Base-by-base conservation (phyloP, 2,329 filamentous ascomycete genomes). In the Trichoderma koningii region DNA sequence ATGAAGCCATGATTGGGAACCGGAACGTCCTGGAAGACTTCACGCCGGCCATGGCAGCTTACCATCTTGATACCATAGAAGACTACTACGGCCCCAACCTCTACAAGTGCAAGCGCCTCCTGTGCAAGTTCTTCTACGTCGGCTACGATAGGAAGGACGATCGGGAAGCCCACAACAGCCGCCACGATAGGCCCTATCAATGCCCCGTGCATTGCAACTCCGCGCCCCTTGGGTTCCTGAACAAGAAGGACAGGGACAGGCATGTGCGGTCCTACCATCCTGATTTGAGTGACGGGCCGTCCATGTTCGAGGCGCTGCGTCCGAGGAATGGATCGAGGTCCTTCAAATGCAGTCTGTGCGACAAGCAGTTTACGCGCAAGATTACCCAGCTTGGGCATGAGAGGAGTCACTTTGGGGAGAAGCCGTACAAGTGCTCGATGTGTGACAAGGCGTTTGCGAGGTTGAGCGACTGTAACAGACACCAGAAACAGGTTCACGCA, bases 351-450 rank as follows among this genome's bases (percentile, higher is more conserved):
- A 61, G 34, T 14, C 5, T 61, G 7, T 61, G 57, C 34, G 57
- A 47, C 23, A 61, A 51, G 12, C 5, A 41, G 4, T 61, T 61
- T 15, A 61, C 57, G 12, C 45, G 57, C 5, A 61, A 61, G 48
- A 51, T 61, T 0, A 61, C 47, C 2, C 57, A 28, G 17, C 17
- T 17, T 3, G 47, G 57, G 15, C 57, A 61, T 7, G 57, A 61
- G 23, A 61, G 57, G 19, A 61, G 57, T 17, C 57, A 61, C 23
- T 61, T 61, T 44, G 57, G 57, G 21, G 57, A 61, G 47, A 47
- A 45, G 10, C 57, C 57, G 7, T 61, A 21, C n/a, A 51, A 42
- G 23, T 61, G 57, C 17, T 30, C 57, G n/a, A 44, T 26, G 9
- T 61, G 57, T 4, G 15, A 19, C 21, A 51, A 19, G 23, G 45